Evolutionary conservation across 768 basidiomycete genomes (phyloP).

Genomic region (Asterophora lycoperdoides): DNA sequence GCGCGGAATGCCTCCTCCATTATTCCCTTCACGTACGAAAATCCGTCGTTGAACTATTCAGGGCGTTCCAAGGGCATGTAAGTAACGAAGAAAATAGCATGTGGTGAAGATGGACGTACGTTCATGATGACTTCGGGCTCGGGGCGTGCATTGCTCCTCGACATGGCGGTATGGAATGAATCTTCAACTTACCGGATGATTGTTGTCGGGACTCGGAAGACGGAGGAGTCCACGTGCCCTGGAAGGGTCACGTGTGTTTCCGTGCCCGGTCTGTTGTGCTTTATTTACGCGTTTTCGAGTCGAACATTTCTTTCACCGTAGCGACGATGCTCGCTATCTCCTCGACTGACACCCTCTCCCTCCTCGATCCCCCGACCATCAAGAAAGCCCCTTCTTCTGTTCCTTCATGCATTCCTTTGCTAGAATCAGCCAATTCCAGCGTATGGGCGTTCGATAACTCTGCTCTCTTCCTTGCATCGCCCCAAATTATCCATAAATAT

Average conservation of each 20-base stretch:
- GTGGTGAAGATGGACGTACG: conserved; percentile 33
- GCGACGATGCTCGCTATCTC: conserved; percentile 50
- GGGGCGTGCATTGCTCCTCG: conserved; percentile 22
- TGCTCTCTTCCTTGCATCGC: conserved; percentile 49
- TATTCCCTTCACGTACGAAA: conserved; percentile 61
- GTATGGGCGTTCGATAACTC: conserved; percentile 58
- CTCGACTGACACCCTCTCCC: conserved; percentile 43
- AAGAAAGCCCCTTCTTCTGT: conserved; percentile 41
- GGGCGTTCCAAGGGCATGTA: neutral
- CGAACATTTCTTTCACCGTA: conserved; percentile 1
- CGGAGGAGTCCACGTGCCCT: too few relatives aligned
- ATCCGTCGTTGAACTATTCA: conserved; percentile 57
- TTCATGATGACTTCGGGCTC: conserved; percentile 49
- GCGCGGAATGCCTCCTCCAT: conserved; percentile 59
- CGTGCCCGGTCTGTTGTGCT: conserved; percentile 10
- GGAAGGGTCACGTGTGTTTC: conserved; percentile 16
- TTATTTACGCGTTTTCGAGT: conserved; percentile 16
- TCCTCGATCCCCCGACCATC: conserved; percentile 44
- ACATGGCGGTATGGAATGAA: conserved; percentile 7
- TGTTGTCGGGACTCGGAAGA: too few relatives aligned
- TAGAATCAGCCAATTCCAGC: conserved; percentile 33
- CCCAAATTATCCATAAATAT: conserved; percentile 48
- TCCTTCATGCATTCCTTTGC: conserved; percentile 34
- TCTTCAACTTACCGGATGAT: too few relatives aligned
- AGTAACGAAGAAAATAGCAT: neutral